Evolutionary conservation across 306 rosid species (phyloP), one percentile per base, ranked within the genome.

Genomic region (Trifolium subterraneum): DNA sequence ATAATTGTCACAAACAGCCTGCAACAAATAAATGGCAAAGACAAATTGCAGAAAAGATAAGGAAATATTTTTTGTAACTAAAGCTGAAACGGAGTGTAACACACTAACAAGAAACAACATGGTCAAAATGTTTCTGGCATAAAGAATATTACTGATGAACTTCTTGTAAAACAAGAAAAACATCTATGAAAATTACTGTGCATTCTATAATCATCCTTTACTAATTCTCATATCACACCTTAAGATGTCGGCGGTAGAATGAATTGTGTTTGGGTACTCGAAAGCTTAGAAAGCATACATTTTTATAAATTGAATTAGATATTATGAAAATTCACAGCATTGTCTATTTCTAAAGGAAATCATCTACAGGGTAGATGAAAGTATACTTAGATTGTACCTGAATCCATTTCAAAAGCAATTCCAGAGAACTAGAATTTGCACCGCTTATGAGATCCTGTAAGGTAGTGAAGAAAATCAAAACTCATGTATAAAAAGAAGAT

Each of bases 1-100:
- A 84, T 93, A 93, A 22, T 70, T 85, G 70, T 80, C 82, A 80
- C 96, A 89, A 44, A 93, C 92, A 72, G 88, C 96, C 98, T 93
- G 84, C 77, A 83, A 65, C 83, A 66, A 86, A 27, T 27, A 48
- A 59, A 29, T 9, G 35, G 31, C 19, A 18, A 25, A 65, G 60
- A 78, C 20, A n/a, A 67, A 44, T 44, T 52, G 72, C 31, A 64
- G 23, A 65, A 19, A 60, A 56, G 7, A 38, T 19, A 4, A 15
- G 55, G 69, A 72, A 64, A 48, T 68, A 47, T 27, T 6, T 48
- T 16, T 29, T 68, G 18, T 18, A 29, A 18, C 59, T 10, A 68
- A 33, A 58, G 44, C 7, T 72, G 48, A 60, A 39, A 71, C 64
- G 9, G 39, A 77, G 50, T 18, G 42, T 51, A 66, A 7, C 64